Evolutionary conservation across 805 yeast genomes (phyloP).

Genomic region (Wickerhamomyces strasburgensis): DNA sequence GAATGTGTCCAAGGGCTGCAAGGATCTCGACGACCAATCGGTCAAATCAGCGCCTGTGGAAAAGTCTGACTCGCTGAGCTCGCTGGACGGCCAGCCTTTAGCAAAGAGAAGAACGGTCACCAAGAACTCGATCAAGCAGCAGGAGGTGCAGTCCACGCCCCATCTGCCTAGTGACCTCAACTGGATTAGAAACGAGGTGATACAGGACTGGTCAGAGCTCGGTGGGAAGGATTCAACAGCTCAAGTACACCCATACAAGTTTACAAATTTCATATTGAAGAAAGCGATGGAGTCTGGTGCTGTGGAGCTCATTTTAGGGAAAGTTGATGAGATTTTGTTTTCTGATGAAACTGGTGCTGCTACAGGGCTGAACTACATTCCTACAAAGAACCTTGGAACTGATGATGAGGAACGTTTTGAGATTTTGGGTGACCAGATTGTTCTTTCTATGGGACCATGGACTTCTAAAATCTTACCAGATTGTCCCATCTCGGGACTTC

Average conservation of each 20-base stretch:
- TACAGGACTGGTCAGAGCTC: conserved; percentile 69
- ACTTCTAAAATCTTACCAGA: conserved; percentile 84
- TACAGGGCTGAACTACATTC: conserved; percentile 62
- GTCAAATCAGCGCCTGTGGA: conserved; percentile 11
- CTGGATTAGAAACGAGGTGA: conserved; percentile 67
- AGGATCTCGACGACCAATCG: conserved; percentile 9
- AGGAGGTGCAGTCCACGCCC: conserved; percentile 14
- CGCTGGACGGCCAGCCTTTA: conserved; percentile 17
- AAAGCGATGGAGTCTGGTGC: conserved; percentile 79
- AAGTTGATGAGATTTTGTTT: conserved; percentile 64
- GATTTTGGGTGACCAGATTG: conserved; percentile 68
- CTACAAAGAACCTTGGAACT: conserved; percentile 24
- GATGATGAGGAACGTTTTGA: conserved; percentile 34
- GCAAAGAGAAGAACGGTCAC: conserved; percentile 33
- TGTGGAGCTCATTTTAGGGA: conserved; percentile 81
- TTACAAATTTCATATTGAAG: conserved; percentile 76
- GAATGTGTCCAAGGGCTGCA: conserved; percentile 15
- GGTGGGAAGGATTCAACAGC: conserved; percentile 90
- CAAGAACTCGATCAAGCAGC: conserved; percentile 29
- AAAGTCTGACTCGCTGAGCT: conserved; percentile 6
- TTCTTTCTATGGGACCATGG: conserved; percentile 95
- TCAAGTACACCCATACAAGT: conserved; percentile 92
- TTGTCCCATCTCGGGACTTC: conserved; percentile 88
- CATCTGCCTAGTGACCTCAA: conserved; percentile 58
- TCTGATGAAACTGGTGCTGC: conserved; percentile 63